A percentile compares a stretch with the other conserved stretches of the same genome.
Conservation (phyloP, 768 basidiomycete species). For the Lactifluus pinguis region DNA sequence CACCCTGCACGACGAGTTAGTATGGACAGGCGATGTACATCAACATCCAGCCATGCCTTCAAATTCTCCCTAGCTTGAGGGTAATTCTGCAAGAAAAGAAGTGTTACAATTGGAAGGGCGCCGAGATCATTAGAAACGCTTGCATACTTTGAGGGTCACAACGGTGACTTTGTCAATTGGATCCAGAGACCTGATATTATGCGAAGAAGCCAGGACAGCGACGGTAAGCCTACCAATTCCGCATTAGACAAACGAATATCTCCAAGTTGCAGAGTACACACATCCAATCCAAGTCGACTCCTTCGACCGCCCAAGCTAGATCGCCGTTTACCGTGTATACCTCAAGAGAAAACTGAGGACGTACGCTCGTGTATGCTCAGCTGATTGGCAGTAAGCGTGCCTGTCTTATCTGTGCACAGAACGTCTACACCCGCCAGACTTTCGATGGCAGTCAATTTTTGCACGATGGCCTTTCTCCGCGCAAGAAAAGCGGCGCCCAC, state of each 20-base stretch:
- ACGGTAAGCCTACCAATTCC: constrained; percentile 26
- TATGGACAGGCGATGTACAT: background rate
- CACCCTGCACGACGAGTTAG: constrained; percentile 21
- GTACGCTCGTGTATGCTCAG: constrained; percentile 35
- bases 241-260: background rate
- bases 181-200: constrained; percentile 37
- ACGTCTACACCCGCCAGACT: constrained; percentile 42
- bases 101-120: background rate
- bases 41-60: background rate
- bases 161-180: constrained; percentile 43
- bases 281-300: constrained; percentile 28
- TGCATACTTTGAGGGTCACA: constrained; percentile 29
- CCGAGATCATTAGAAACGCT: background rate
- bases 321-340: background rate
- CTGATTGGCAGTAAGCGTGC: constrained; percentile 42
- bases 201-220: constrained; percentile 38
- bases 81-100: constrained; percentile 26
- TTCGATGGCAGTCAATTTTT: constrained; percentile 42
- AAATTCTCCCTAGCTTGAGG: constrained; percentile 34
- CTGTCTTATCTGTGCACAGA: constrained; percentile 36
- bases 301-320: constrained; percentile 20
- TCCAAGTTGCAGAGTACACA: background rate
- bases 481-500: constrained; percentile 39
- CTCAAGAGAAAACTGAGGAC: background rate
- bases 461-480: constrained; percentile 36